Conservation (phyloP, 352 stramenopile genomes). For the Pythium utonaiense region DNA sequence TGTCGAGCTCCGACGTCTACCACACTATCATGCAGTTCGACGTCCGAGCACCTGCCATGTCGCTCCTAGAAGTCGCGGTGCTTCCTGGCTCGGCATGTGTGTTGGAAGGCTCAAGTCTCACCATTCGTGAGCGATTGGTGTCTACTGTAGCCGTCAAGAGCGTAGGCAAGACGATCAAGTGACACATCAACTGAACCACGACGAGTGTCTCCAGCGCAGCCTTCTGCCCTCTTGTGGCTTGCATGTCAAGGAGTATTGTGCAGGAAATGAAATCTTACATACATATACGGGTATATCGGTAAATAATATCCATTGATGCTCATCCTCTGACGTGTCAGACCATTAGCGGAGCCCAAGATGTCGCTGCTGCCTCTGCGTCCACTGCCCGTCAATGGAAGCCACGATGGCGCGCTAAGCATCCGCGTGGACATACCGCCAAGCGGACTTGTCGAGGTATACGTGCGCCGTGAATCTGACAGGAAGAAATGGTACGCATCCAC, state of each 20-base stretch:
- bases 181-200: too few species aligned
- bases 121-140: neutral
- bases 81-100: neutral
- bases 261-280: too few species aligned
- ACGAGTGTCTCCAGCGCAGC: too few species aligned
- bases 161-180: neutral
- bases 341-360: too few species aligned
- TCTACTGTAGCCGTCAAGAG: neutral
- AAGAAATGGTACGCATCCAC: conserved; percentile 10
- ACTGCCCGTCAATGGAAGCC: neutral
- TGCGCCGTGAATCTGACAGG: neutral
- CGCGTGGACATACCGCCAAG: neutral
- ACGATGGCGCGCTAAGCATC: neutral
- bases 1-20: neutral
- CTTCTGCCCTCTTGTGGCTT: too few species aligned
- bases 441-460: neutral
- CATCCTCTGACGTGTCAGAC: too few species aligned
- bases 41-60: neutral
- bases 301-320: too few species aligned
- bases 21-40: neutral
- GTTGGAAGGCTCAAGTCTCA: neutral
- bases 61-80: neutral
- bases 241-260: too few species aligned
- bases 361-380: neutral
- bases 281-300: too few species aligned